Evolutionary conservation across 208 protist genomes (phyloP).

Genomic region (Trypanosoma brucei): DNA sequence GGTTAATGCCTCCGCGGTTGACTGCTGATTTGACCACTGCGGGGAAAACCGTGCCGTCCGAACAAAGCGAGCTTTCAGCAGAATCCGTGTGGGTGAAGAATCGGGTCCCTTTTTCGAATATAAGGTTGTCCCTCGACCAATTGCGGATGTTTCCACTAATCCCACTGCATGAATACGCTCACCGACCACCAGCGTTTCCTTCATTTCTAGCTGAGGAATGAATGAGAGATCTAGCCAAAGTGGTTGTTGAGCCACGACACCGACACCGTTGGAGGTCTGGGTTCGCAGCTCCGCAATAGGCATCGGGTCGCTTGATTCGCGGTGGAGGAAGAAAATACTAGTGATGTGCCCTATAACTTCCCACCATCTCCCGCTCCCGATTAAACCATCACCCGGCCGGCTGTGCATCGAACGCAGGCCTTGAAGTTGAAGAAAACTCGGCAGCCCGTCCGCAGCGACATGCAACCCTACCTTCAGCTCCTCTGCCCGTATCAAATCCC

Average conservation of each 20-base stretch:
- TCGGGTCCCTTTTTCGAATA: slow-evolving; percentile 2
- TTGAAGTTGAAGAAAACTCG: slow-evolving; percentile 10
- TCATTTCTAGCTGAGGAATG: slow-evolving; percentile 13
- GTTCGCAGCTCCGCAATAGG: slow-evolving; percentile 22
- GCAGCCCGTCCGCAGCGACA: slow-evolving; percentile 9
- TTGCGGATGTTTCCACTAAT: slow-evolving; percentile 10
- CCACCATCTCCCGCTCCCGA: slow-evolving; percentile 17
- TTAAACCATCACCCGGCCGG: slow-evolving; percentile 13
- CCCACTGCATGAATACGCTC: slow-evolving; percentile 23
- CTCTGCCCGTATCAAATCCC: slow-evolving; percentile 5
- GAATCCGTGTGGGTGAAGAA: slow-evolving; percentile 6
- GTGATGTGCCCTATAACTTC: slow-evolving; percentile 16
- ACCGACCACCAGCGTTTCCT: slow-evolving; percentile 15
- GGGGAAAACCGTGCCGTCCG: slow-evolving; percentile 21
- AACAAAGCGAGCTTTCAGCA: slow-evolving; percentile 18
- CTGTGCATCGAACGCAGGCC: background rate
- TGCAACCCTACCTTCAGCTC: slow-evolving; percentile 8
- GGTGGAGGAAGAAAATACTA: slow-evolving; percentile 20
- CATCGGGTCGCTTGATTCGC: slow-evolving; percentile 13
- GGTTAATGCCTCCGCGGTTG: slow-evolving; percentile 11
- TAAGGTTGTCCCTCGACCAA: slow-evolving; percentile 7
- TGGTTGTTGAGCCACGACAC: slow-evolving; percentile 9
- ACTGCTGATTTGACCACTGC: slow-evolving; percentile 28
- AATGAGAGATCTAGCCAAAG: slow-evolving; percentile 23
- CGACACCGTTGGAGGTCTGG: slow-evolving; percentile 6